A percentile compares a stretch with the other conserved stretches of the same genome.
Conservation (phyloP, 768 basidiomycete species). For the Albatrellus ellisii region DNA sequence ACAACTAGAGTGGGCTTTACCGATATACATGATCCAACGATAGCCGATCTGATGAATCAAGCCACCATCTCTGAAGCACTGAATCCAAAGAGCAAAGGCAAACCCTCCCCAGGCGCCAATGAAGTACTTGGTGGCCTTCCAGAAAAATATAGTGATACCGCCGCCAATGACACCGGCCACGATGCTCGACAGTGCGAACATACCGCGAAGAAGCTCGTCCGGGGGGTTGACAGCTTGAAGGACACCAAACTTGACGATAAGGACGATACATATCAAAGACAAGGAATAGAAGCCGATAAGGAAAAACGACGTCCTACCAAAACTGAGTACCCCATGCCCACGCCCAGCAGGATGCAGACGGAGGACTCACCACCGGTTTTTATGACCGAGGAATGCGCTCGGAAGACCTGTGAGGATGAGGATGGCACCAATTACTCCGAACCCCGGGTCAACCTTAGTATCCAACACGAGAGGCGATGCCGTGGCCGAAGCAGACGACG, state of each 20-base stretch:
- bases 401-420: constrained; percentile 86
- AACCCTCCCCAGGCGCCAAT: constrained; percentile 82
- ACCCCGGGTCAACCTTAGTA: constrained; percentile 75
- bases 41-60: constrained; percentile 65
- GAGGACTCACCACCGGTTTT: constrained; percentile 74
- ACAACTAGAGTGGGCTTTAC: constrained; percentile 26
- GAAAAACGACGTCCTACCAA: constrained; percentile 79
- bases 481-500: constrained; percentile 22
- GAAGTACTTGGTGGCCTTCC: constrained; percentile 77
- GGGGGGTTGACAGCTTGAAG: constrained; percentile 77
- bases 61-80: constrained; percentile 75
- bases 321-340: constrained; percentile 11
- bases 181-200: constrained; percentile 75
- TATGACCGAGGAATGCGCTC: constrained; percentile 86
- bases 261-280: constrained; percentile 72
- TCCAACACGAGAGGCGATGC: constrained; percentile 28
- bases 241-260: constrained; percentile 84
- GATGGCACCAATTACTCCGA: constrained; percentile 78
- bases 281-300: constrained; percentile 86
- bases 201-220: constrained; percentile 62
- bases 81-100: constrained; percentile 75
- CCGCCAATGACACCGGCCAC: constrained; percentile 80
- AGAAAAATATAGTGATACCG: constrained; percentile 83
- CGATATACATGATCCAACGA: constrained; percentile 85
- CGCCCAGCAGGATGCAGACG: constrained; percentile 6